Evolutionary conservation across 2,329 filamentous ascomycete genomes (phyloP).

Genomic region (Scytalidium lignicola): DNA sequence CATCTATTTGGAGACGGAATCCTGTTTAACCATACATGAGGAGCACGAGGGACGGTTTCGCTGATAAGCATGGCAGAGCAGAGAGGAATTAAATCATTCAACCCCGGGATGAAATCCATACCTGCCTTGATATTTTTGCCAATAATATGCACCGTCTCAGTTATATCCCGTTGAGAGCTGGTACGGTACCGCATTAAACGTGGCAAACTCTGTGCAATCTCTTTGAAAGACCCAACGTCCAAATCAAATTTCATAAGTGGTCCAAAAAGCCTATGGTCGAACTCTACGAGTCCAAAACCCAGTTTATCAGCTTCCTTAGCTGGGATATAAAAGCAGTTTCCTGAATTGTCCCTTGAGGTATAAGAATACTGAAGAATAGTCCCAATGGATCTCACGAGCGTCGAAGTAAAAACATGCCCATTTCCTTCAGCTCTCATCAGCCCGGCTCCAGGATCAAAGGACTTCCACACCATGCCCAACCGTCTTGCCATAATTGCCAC

Average conservation of each 20-base stretch:
- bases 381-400: constrained; percentile 16
- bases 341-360: constrained; percentile 3
- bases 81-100: constrained; percentile 11
- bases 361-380: constrained; percentile 15
- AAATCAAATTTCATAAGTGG: constrained; percentile 1
- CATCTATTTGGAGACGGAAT: constrained; percentile 10
- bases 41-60: neutral
- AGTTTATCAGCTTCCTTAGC: constrained; percentile 10
- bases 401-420: constrained; percentile 21
- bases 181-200: neutral
- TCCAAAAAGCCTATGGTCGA: constrained; percentile 7
- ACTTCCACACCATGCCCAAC: constrained; percentile 23
- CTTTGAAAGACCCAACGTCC: constrained; percentile 9
- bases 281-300: constrained; percentile 10
- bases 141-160: neutral
- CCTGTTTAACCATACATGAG: constrained; percentile 1
- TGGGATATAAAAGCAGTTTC: constrained; percentile 7
- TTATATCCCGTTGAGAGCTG: neutral
- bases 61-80: constrained; percentile 4
- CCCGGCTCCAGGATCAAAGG: constrained; percentile 18
- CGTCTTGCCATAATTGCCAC: constrained; percentile 20
- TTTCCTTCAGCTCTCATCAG: constrained; percentile 22
- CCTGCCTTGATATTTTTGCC: constrained; percentile 1
- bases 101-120: constrained; percentile 7
- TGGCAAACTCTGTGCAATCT: constrained; percentile 6